These are phyloP conservation scores for Ophiostoma triangulosporum DNA, from an alignment of 2,329 filamentous ascomycete species.

Conservation along the genomic window DNA sequence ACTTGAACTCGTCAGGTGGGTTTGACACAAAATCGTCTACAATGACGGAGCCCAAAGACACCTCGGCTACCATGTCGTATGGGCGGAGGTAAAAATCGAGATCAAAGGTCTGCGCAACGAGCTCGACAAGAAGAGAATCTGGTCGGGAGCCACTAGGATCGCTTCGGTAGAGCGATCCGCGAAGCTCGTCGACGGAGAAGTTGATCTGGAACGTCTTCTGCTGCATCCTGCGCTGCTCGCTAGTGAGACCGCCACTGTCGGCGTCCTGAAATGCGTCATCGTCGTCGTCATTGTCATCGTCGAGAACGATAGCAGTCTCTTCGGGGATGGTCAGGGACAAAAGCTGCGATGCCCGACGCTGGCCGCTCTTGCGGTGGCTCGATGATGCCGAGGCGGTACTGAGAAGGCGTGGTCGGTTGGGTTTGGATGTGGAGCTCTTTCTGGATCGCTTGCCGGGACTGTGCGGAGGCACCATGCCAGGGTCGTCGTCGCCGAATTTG, in stretches of 20 bases:
- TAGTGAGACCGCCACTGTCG: conserved; percentile 35
- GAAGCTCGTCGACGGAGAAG: conserved; percentile 87
- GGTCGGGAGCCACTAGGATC: conserved; percentile 63
- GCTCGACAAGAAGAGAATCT: conserved; percentile 75
- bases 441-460: neutral
- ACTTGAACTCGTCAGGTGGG: conserved; percentile 81
- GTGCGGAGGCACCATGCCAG: conserved; percentile 15
- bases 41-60: conserved; percentile 72
- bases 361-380: conserved; percentile 26
- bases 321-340: conserved; percentile 44
- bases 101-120: conserved; percentile 80
- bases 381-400: conserved; percentile 33
- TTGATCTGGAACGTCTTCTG: conserved; percentile 93
- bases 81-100: conserved; percentile 78
- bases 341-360: conserved; percentile 57
- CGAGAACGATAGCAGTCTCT: conserved; percentile 63
- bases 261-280: conserved; percentile 55
- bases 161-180: conserved; percentile 81
- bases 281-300: conserved; percentile 45
- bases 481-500: conserved; percentile 47
- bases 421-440: conserved; percentile 14
- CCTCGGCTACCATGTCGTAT: conserved; percentile 87
- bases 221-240: conserved; percentile 56
- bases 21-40: conserved; percentile 94
- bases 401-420: conserved; percentile 27